A percentile compares a stretch with the other conserved stretches of the same genome.
Conservation (phyloP, 1,284 basidiomycete genomes). For the Trichosporon sp. region DNA sequence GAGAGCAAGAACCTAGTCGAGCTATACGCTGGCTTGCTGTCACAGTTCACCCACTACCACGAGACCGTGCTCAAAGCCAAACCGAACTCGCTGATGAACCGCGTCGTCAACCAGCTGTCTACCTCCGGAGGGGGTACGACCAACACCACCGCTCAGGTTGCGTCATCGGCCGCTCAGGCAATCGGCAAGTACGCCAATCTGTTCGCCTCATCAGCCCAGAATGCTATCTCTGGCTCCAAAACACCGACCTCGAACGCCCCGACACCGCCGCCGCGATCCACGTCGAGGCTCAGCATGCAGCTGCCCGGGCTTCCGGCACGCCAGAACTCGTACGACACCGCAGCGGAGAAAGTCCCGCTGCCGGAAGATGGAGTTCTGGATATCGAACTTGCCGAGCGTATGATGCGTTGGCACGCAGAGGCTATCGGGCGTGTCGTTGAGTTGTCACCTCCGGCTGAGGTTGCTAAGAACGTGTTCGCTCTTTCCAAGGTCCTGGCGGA, state of each 20-base stretch:
- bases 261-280: constrained; percentile 3
- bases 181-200: constrained; percentile 70
- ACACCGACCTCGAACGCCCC: constrained; percentile 7
- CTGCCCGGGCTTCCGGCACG: background rate
- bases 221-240: constrained; percentile 33
- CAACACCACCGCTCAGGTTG: constrained; percentile 56
- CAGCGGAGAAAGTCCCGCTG: background rate
- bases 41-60: constrained; percentile 81
- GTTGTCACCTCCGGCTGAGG: constrained; percentile 69
- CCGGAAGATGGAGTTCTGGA: constrained; percentile 77
- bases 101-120: constrained; percentile 85
- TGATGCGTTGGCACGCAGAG: constrained; percentile 95
- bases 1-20: constrained; percentile 83
- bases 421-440: constrained; percentile 88
- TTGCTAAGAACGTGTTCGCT: constrained; percentile 87
- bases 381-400: constrained; percentile 73
- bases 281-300: constrained; percentile 15
- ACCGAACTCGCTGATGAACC: constrained; percentile 77
- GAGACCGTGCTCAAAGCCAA: constrained; percentile 75
- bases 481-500: constrained; percentile 85
- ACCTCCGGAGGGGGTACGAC: constrained; percentile 61
- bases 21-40: constrained; percentile 71
- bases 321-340: background rate
- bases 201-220: constrained; percentile 27
- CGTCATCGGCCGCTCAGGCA: constrained; percentile 59